These are phyloP conservation scores for Ganoderma leucocontextum DNA, from an alignment of 1,284 basidiomycete species.

Conservation along the genomic window DNA sequence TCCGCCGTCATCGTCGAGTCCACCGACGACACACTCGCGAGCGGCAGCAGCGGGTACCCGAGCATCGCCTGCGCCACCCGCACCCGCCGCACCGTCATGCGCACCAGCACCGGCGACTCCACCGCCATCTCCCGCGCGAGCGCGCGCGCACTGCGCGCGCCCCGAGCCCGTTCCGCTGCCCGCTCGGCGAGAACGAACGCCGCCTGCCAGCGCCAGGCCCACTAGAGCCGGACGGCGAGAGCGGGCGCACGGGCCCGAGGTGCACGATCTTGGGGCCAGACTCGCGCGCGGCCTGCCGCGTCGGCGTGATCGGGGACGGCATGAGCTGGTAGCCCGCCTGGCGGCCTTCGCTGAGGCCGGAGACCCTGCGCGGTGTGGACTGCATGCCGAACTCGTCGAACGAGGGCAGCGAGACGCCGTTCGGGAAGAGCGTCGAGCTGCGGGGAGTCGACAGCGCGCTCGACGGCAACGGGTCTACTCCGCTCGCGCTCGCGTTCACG, in stretches of 20 bases:
- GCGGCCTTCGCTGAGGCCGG: slow-evolving; percentile 35
- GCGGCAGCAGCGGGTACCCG: slow-evolving; percentile 66
- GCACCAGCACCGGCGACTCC: slow-evolving; percentile 56
- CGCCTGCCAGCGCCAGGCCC: slow-evolving; percentile 24
- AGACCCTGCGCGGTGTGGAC: slow-evolving; percentile 35
- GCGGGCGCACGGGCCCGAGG: slow-evolving; percentile 59
- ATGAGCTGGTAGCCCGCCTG: slow-evolving; percentile 54
- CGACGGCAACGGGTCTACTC: slow-evolving; percentile 40
- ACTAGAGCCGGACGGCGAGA: slow-evolving; percentile 44
- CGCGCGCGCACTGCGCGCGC: slow-evolving; percentile 30
- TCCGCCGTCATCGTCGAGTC: slow-evolving; percentile 19
- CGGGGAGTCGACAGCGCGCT: slow-evolving; percentile 56
- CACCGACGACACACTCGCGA: slow-evolving; percentile 27
- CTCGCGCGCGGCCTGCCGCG: slow-evolving; percentile 44
- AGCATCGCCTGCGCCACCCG: slow-evolving; percentile 67
- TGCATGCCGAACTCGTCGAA: slow-evolving; percentile 38
- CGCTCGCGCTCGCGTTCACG: slow-evolving; percentile 13
- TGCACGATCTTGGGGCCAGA: slow-evolving; percentile 64
- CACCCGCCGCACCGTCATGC: slow-evolving; percentile 64
- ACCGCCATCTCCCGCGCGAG: slow-evolving; percentile 49
- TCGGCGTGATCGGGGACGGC: slow-evolving; percentile 45
- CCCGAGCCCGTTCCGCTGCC: slow-evolving; percentile 25
- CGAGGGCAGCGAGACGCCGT: slow-evolving; percentile 38
- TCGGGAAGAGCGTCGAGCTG: slow-evolving; percentile 53
- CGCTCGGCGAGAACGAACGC: slow-evolving; percentile 34